Evolutionary conservation across 345 rosid species (phyloP).

Genomic region (Boechera retrofracta): DNA sequence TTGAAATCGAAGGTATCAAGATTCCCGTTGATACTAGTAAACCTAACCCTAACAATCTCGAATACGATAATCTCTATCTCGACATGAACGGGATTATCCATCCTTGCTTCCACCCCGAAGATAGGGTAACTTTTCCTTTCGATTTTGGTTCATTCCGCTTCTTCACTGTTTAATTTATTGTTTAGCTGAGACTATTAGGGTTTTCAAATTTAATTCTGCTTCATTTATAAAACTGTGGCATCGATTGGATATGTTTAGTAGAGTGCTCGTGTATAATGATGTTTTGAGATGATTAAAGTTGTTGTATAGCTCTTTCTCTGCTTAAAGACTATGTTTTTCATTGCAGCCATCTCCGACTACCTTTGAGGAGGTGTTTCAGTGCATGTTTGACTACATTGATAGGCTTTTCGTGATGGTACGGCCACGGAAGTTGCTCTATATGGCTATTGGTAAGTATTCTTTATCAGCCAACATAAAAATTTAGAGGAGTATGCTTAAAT

Average conservation of each 20-base stretch:
- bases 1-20: constrained; percentile 72
- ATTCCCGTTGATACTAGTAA: constrained; percentile 94
- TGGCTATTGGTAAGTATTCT: constrained; percentile 85
- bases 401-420: constrained; percentile 96
- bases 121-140: constrained; percentile 57
- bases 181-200: not conserved
- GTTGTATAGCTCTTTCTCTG: not conserved
- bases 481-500: constrained; percentile 1
- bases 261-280: not conserved
- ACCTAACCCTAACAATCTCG: constrained; percentile 82
- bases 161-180: not conserved
- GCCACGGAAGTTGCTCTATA: constrained; percentile 82
- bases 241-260: not conserved
- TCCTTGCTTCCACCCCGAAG: constrained; percentile 99
- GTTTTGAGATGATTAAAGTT: not conserved
- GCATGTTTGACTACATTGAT: constrained; percentile 95
- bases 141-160: not conserved
- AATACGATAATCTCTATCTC: constrained; percentile 91
- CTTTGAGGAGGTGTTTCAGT: constrained; percentile 84
- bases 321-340: constrained; percentile 7
- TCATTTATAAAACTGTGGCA: not conserved
- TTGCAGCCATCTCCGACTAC: constrained; percentile 88
- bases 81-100: constrained; percentile 99
- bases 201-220: not conserved
- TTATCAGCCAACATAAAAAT: not conserved